Percentiles rank a stretch among this genome's conserved stretches.
Evolutionary conservation across 495 filamentous ascomycete genomes (phyloP).

Genomic region (Trypethelium eluteriae): DNA sequence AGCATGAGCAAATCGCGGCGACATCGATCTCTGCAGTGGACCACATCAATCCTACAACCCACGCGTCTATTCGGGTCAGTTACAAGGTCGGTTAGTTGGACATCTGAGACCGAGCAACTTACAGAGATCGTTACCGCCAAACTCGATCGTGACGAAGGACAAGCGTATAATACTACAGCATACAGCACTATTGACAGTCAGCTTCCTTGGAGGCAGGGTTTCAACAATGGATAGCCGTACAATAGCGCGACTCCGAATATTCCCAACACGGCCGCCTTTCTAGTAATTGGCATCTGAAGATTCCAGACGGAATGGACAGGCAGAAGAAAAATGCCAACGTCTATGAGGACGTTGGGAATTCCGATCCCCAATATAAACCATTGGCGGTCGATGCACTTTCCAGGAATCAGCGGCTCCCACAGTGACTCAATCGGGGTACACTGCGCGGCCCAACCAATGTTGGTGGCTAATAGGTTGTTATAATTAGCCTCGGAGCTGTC

Average conservation of each 20-base stretch:
- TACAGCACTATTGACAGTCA: neutral
- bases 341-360: neutral
- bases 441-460: neutral
- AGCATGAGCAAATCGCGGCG: neutral
- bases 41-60: neutral
- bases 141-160: neutral
- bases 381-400: neutral
- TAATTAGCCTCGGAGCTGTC: neutral
- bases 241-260: constrained; percentile 6
- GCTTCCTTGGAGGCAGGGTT: neutral
- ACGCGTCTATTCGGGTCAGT: neutral
- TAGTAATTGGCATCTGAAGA: neutral
- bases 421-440: neutral
- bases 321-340: neutral
- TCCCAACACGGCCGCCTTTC: neutral
- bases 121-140: neutral
- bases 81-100: neutral
- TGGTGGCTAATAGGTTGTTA: neutral
- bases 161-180: neutral
- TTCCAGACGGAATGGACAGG: neutral
- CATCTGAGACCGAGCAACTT: neutral
- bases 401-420: neutral
- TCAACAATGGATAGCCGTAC: neutral
- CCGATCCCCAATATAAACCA: neutral
- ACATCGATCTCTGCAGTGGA: neutral